A percentile compares a stretch with the other conserved stretches of the same genome.
These are phyloP conservation scores for Sinapis alba DNA, from an alignment of 441 rosid genomes.

Conservation along the genomic window DNA sequence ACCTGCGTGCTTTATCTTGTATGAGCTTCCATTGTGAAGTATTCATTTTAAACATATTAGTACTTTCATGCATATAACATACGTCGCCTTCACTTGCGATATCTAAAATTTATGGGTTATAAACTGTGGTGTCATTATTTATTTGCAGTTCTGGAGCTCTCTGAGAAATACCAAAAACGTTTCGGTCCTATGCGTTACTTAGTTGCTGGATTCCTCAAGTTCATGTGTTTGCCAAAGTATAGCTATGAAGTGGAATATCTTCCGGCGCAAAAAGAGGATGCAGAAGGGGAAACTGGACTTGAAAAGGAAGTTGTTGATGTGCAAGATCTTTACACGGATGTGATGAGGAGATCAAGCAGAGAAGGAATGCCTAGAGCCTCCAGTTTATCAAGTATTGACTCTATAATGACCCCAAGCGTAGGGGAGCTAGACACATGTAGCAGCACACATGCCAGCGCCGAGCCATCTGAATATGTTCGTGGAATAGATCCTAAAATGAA, in stretches of 20 bases:
- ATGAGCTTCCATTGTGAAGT: constrained; percentile 10
- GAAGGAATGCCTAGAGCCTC: constrained; percentile 95
- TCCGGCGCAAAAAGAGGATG: constrained; percentile 75
- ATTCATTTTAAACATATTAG: not conserved
- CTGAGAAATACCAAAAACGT: constrained; percentile 89
- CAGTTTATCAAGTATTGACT: constrained; percentile 96
- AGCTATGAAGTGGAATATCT: constrained; percentile 94
- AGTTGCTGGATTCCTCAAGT: constrained; percentile 97
- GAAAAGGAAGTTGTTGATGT: constrained; percentile 59
- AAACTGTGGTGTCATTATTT: constrained; percentile 11
- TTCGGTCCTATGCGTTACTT: constrained; percentile 97
- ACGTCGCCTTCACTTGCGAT: constrained; percentile 3
- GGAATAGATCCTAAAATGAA: constrained; percentile 90
- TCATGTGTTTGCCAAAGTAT: constrained; percentile 94
- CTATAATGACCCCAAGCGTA: constrained; percentile 84
- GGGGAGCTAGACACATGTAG: constrained; percentile 79
- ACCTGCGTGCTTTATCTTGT: constrained; percentile 1
- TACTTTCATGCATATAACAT: constrained; percentile 5
- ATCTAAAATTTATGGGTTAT: not conserved
- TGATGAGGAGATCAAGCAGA: constrained; percentile 72
- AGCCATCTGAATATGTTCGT: constrained; percentile 95
- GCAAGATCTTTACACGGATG: constrained; percentile 78
- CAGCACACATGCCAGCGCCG: constrained; percentile 83
- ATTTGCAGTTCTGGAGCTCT: constrained; percentile 88
- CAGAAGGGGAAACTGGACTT: constrained; percentile 39